These are phyloP conservation scores for Penicillium arizonense DNA, from an alignment of 495 filamentous ascomycete species.

Conservation along the genomic window DNA sequence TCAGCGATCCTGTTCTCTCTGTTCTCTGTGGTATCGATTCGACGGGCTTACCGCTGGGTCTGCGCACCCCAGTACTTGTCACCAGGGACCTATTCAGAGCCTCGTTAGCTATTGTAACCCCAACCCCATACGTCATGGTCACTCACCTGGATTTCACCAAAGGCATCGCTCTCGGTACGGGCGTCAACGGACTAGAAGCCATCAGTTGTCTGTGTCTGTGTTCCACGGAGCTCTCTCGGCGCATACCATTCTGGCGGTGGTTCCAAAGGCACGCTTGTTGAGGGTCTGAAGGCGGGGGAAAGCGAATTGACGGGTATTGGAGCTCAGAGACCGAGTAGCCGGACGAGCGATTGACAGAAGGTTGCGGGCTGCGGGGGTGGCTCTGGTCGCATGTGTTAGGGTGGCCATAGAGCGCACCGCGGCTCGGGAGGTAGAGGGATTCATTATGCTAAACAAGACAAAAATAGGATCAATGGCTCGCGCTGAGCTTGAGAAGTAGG, in stretches of 20 bases:
- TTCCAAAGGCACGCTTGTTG: constrained; percentile 43
- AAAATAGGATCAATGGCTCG: constrained; percentile 5
- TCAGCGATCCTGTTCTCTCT: constrained; percentile 8
- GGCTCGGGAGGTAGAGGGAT: constrained; percentile 37
- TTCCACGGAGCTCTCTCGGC: neutral
- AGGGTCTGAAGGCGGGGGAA: constrained; percentile 45
- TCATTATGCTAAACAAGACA: constrained; percentile 23
- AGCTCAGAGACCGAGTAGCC: constrained; percentile 34
- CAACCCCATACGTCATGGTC: neutral
- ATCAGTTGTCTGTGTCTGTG: constrained; percentile 11
- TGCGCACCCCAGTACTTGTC: constrained; percentile 99
- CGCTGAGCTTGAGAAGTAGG: neutral
- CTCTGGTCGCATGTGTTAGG: constrained; percentile 40
- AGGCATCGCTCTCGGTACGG: constrained; percentile 92
- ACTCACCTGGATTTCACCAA: constrained; percentile 78
- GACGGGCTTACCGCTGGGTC: constrained; percentile 71
- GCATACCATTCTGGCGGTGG: constrained; percentile 44
- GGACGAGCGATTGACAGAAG: constrained; percentile 28
- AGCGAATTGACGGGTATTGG: constrained; percentile 32
- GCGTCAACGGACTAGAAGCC: constrained; percentile 37
- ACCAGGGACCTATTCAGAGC: constrained; percentile 61
- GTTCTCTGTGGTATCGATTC: neutral
- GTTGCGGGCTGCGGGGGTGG: constrained; percentile 39
- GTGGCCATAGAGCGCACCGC: constrained; percentile 46
- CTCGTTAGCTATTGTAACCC: constrained; percentile 19